Evolutionary conservation across 352 stramenopile species (phyloP).

Genomic region (Pythium monospermum): DNA sequence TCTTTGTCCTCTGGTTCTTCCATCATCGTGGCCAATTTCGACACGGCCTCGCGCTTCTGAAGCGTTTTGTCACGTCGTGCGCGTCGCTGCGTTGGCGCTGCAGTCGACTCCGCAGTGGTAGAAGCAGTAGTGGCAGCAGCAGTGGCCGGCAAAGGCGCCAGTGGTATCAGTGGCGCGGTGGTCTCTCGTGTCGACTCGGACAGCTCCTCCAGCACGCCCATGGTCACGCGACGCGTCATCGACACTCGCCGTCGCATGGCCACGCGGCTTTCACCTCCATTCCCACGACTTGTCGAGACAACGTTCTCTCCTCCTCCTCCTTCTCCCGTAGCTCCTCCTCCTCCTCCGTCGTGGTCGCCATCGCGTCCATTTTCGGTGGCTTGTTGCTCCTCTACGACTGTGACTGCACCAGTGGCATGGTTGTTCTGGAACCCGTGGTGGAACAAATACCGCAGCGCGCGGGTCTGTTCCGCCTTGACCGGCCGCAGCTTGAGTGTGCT

Average conservation of each 20-base stretch:
- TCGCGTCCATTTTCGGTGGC: too few relatives aligned
- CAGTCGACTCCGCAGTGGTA: not conserved
- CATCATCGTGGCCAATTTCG: conserved; percentile 22
- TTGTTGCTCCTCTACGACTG: too few relatives aligned
- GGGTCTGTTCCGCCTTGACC: conserved; percentile 47
- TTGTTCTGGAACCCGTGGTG: conserved; percentile 36
- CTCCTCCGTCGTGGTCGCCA: too few relatives aligned
- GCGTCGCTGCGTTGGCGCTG: not conserved
- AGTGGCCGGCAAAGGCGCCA: too few relatives aligned
- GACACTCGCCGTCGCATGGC: conserved; percentile 6
- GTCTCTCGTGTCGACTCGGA: not conserved
- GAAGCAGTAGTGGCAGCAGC: not conserved
- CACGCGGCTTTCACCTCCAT: not conserved
- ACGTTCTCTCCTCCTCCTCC: too few relatives aligned
- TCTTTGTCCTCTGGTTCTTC: conserved; percentile 19
- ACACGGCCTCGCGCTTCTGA: conserved; percentile 11
- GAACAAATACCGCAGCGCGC: conserved; percentile 63
- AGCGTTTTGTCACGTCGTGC: conserved; percentile 16
- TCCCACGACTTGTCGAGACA: not conserved
- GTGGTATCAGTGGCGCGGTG: not conserved
- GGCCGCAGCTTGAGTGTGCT: conserved; percentile 67
- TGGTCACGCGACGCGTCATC: conserved; percentile 16
- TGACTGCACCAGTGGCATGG: not conserved
- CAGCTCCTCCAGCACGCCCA: conserved; percentile 20
- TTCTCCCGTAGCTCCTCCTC: too few relatives aligned